phyloP scores from a whole-genome alignment of 306 rosid genomes.

The Trifolium subterraneum region DNA sequence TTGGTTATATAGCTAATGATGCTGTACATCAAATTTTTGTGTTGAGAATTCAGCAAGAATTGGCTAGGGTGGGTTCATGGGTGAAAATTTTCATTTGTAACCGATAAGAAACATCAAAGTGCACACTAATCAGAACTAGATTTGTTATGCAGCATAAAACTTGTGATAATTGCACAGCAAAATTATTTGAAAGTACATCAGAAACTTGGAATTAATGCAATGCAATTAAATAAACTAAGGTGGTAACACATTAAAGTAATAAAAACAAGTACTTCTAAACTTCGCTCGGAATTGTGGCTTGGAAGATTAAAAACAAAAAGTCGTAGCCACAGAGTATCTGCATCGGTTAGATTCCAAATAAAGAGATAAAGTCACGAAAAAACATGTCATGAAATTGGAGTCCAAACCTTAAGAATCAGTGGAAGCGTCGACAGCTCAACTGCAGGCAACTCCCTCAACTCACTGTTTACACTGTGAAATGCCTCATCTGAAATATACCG shows the following conservation, averaged over 20 bases:
- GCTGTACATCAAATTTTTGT: no score
- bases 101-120: no score
- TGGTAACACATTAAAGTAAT: slow-evolving; percentile 16
- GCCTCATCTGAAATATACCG: slow-evolving; percentile 65
- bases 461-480: slow-evolving; percentile 77
- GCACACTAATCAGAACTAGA: not conserved
- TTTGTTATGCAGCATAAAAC: not conserved
- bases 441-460: slow-evolving; percentile 83
- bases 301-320: slow-evolving; percentile 11
- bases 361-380: not conserved
- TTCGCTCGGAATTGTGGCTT: not conserved
- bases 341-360: slow-evolving; percentile 9
- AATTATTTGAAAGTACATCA: slow-evolving; percentile 7
- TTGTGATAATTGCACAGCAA: not conserved
- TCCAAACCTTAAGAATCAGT: slow-evolving; percentile 72
- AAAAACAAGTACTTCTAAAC: slow-evolving; percentile 34
- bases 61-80: no score
- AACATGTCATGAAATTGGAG: not conserved
- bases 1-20: no score
- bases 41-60: no score
- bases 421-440: slow-evolving; percentile 84
- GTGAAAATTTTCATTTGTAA: no score
- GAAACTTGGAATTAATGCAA: not conserved
- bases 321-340: not conserved
- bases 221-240: slow-evolving; percentile 7